A percentile compares a stretch with the other conserved stretches of the same genome.
phyloP scores from a whole-genome alignment of 176 grass and related monocot species.

The Tuctoria greenei region DNA sequence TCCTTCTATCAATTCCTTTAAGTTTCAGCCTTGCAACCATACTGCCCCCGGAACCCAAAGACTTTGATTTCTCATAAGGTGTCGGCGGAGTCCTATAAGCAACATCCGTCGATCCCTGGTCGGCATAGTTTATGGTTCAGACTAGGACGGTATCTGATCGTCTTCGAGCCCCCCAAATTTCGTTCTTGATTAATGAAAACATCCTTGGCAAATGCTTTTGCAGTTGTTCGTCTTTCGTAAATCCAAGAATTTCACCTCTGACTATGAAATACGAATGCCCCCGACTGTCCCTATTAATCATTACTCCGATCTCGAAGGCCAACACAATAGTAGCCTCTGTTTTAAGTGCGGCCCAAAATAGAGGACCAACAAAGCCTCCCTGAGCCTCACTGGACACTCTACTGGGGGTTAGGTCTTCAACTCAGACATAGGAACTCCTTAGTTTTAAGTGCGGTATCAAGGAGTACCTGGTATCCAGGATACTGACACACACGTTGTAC shows the following conservation, averaged over 20 bases:
- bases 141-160: slow-evolving; percentile 63
- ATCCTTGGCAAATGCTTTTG: slow-evolving; percentile 73
- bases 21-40: no score
- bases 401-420: no score
- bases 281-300: slow-evolving; percentile 71
- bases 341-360: no score
- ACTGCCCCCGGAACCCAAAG: slow-evolving; percentile 67
- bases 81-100: slow-evolving; percentile 61
- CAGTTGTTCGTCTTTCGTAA: slow-evolving; percentile 78
- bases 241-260: slow-evolving; percentile 85
- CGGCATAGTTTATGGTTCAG: slow-evolving; percentile 75
- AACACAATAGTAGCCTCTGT: no score
- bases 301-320: no score
- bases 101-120: slow-evolving; percentile 68
- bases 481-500: no score
- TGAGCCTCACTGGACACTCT: no score
- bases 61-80: slow-evolving; percentile 94
- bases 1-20: no score
- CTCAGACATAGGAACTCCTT: no score
- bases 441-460: no score
- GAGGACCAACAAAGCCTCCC: no score
- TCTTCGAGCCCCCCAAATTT: slow-evolving; percentile 76
- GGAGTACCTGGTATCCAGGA: no score
- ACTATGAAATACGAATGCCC: slow-evolving; percentile 88
- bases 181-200: slow-evolving; percentile 77